A percentile compares a stretch with the other conserved stretches of the same genome.
phyloP scores from a whole-genome alignment of 148 eudicot genomes.

The Salicornia ramosissima region DNA sequence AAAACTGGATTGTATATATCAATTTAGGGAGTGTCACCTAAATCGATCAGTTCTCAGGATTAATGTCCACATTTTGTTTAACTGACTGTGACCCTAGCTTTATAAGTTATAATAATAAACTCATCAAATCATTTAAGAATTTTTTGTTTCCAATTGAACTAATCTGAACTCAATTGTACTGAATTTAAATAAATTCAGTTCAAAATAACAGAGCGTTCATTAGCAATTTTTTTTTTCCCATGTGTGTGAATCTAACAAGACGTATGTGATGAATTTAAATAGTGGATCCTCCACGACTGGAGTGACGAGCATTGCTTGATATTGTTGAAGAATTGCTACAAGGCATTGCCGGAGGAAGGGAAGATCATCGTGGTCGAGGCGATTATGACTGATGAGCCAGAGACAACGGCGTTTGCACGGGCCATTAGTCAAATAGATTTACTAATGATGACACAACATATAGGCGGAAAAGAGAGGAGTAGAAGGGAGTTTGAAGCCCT shows the following conservation, averaged over 20 bases:
- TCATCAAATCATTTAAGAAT: no score
- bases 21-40: no score
- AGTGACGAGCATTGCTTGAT: slow-evolving; percentile 37
- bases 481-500: slow-evolving; percentile 22
- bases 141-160: no score
- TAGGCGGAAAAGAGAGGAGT: slow-evolving; percentile 30
- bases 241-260: no score
- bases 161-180: no score
- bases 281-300: slow-evolving; percentile 43
- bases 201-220: background rate
- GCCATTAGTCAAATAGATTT: slow-evolving; percentile 28
- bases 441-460: slow-evolving; percentile 21
- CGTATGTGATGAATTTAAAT: background rate
- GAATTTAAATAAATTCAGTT: no score
- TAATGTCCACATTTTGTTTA: no score
- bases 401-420: slow-evolving; percentile 8
- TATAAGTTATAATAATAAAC: no score
- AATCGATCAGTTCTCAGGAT: no score
- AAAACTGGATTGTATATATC: no score
- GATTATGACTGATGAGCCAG: slow-evolving; percentile 28
- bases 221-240: background rate
- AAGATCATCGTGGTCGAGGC: slow-evolving; percentile 39
- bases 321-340: slow-evolving; percentile 35
- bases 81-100: no score
- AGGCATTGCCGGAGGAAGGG: slow-evolving; percentile 30